Evolutionary conservation across 2,329 filamentous ascomycete genomes (phyloP).

Genomic region (Fusarium sp.): DNA sequence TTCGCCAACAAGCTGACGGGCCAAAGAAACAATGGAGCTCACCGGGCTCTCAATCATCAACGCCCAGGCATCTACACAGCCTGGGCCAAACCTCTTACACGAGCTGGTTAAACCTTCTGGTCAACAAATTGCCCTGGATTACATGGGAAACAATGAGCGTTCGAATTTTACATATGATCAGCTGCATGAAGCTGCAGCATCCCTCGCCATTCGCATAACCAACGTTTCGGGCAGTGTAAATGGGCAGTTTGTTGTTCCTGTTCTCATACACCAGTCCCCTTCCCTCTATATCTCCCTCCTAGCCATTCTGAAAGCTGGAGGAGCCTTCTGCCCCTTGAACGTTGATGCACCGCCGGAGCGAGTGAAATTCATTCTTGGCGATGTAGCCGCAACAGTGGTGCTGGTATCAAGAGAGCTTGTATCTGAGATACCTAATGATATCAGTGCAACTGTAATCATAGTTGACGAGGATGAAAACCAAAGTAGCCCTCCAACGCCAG

Average conservation of each 20-base stretch:
- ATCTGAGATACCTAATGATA: constrained; percentile 52
- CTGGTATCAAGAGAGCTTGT: constrained; percentile 68
- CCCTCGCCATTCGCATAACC: constrained; percentile 64
- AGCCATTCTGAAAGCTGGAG: constrained; percentile 82
- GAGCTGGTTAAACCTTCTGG: constrained; percentile 66
- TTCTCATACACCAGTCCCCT: constrained; percentile 81
- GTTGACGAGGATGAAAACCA: constrained; percentile 47
- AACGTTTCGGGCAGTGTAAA: constrained; percentile 7
- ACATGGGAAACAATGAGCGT: constrained; percentile 41
- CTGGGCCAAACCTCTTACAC: constrained; percentile 61
- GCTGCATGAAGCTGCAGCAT: constrained; percentile 68
- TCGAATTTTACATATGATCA: constrained; percentile 68
- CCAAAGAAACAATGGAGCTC: constrained; percentile 42
- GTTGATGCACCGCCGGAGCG: constrained; percentile 81
- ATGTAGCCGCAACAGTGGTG: constrained; percentile 76
- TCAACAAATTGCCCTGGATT: constrained; percentile 48
- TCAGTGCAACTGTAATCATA: constrained; percentile 50
- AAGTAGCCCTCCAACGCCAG: not conserved
- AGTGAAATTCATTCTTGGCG: constrained; percentile 81
- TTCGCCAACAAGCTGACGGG: constrained; percentile 1
- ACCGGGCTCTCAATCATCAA: constrained; percentile 59
- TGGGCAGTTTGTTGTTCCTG: constrained; percentile 70
- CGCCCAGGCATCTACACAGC: constrained; percentile 52
- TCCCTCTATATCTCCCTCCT: constrained; percentile 82
- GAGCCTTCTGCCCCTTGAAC: constrained; percentile 86